Evolutionary conservation across 306 rosid genomes (phyloP), one percentile per base, ranked within the genome.

Genomic region (Cucurbita ficifolia): DNA sequence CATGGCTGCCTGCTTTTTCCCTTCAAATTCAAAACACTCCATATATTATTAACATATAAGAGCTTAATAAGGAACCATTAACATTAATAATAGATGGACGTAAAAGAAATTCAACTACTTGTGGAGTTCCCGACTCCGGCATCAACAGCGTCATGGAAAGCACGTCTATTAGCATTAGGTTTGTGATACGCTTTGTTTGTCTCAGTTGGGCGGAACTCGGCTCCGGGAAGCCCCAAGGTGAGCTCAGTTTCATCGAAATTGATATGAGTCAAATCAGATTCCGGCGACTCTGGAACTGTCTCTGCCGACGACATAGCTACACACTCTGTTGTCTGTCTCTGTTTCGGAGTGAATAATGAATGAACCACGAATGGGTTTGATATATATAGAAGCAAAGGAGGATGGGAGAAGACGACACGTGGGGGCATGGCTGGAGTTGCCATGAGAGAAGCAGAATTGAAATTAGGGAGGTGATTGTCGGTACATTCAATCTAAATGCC

Each of bases 201-300:
- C 17, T 45, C n/a, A 5, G 29, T 51, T 29, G 58, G 61, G 35
- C 61, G 60, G 29, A 54, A 29, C 3, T 49, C 61, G 29, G 59
- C 18, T 16, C 61, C 76, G 7, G 76, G 76, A 33, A 51, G 63
- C 2, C 76, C 50, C 61, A 72, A 72, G 50, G 76, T 72, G 63
- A 72, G 76, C 63, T 72, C 76, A 13, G 76, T 72, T 39, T 72
- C 76, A 3, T 72, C 76, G 19, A 72, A 72, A 21, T 6, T 36
- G 58, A 72, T 16, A 29, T 65, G 53, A 36, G 72, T 43, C 11
- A 65, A 3, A 42, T 46, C 73, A 14, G 73, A 69, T 69, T 69
- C 43, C 42, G 56, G 73, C 16, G 56, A 69, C 14, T 68, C 13
- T 1, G 56, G 56, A 33, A 22, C 8, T 9, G 73, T 68, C 53